Conservation (phyloP, 768 basidiomycete genomes). For the Candolleomyces aberdarensis region DNA sequence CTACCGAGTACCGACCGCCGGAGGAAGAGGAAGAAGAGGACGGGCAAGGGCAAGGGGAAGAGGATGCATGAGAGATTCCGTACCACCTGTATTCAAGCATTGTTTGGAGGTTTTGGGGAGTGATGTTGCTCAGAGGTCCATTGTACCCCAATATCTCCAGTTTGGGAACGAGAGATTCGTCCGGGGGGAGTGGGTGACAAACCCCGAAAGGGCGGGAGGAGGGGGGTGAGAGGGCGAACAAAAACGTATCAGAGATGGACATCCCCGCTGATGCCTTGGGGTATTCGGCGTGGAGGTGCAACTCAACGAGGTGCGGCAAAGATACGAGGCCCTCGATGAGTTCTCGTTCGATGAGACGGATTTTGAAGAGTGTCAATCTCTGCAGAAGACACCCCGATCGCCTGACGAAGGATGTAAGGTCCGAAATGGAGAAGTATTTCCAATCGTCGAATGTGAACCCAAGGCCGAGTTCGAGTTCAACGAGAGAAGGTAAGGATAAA, state of each 20-base stretch:
- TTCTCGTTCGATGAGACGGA: background rate
- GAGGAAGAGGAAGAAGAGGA: background rate
- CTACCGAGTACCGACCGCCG: background rate
- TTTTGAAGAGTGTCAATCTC: background rate
- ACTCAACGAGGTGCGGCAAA: background rate
- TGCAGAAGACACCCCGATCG: background rate
- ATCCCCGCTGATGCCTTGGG: background rate
- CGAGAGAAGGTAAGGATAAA: background rate
- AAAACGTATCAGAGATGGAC: background rate
- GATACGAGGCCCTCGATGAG: background rate
- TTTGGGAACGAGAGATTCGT: background rate
- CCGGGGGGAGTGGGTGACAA: background rate
- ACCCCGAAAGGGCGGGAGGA: background rate
- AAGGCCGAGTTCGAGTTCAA: background rate
- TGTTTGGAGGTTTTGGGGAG: background rate
- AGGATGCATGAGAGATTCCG: background rate
- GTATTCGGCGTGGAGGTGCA: conserved; percentile 2
- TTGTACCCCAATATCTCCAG: background rate
- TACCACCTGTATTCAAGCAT: background rate
- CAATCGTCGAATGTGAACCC: conserved; percentile 2
- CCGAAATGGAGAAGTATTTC: background rate
- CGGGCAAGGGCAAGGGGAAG: too few relatives aligned
- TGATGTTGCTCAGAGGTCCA: background rate
- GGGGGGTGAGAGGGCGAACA: background rate
- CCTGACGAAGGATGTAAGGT: background rate